Base-by-base conservation (phyloP, 2,329 filamentous ascomycete genomes). In the Ceratocystis smalleyi region DNA sequence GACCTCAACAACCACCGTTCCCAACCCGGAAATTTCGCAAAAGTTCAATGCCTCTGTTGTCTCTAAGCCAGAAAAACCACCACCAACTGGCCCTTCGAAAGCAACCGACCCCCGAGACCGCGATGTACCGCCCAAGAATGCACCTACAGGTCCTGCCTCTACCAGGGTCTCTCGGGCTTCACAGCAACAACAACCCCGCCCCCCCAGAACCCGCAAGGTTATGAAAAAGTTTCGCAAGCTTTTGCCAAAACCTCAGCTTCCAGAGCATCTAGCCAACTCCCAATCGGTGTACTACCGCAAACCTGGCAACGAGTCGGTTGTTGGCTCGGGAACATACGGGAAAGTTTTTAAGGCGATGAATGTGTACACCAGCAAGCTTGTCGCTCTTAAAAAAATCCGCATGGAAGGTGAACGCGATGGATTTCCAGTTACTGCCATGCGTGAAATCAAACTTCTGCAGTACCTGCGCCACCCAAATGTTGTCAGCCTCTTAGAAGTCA, bases 291-390 rank as follows among this genome's bases (percentile, higher is more conserved):
- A 95, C 74, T 96, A 87, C 75, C 82, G 92, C 68, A 97, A 96
- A 72, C 91, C 91, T 1, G 92, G 92, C n/a, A 96, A 97, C 69
- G 92, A 95, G 72, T 97, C 92, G 0, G 92, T 97, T 0, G 87
- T 97, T 22, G 92, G 92, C 17, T 95, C 92, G 54, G 92, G 92
- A 10, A 97, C 92, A 0, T 97, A 96, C 70, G 94, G 90, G 62
- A 95, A 95, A 73, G 91, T 96, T 3, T 96, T 95, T 78, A 95
- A 95, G 73, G 91, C 85, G n/a, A 78, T 91, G 7, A 90, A 96
- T 71, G 89, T 94, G n/a, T 95, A 95, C 72, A 95, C 89, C 1
- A 88, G 88, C 69, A 83, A 84, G 49, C 80, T 88, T 66, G 91
- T 95, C 27, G 91, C 91, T 1, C 77, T 96, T 66, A 96, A 96